These are phyloP conservation scores for Massarina eburnea DNA, from an alignment of 2,329 filamentous ascomycete species.

Conservation along the genomic window DNA sequence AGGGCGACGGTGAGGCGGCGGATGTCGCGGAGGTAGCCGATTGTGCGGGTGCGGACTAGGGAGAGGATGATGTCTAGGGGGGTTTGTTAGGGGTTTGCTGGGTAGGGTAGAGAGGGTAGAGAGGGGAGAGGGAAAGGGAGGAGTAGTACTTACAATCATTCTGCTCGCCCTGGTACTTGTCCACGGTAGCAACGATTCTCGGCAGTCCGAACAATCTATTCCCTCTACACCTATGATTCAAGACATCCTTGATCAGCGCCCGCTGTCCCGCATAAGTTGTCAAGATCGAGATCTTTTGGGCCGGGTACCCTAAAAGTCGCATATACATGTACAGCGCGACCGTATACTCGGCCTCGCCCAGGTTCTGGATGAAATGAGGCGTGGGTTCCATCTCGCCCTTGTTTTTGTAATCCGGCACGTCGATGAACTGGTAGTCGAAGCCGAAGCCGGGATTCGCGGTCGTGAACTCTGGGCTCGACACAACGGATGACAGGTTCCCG, in stretches of 20 bases:
- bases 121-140: not conserved
- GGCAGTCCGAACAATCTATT: conserved; percentile 87
- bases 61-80: conserved; percentile 86
- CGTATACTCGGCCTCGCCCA: conserved; percentile 95
- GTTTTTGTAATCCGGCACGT: conserved; percentile 91
- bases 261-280: conserved; percentile 92
- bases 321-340: conserved; percentile 97
- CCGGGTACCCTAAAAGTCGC: conserved; percentile 90
- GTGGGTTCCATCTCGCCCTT: conserved; percentile 85
- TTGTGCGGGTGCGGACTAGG: conserved; percentile 81
- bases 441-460: conserved; percentile 87
- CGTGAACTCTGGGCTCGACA: conserved; percentile 69
- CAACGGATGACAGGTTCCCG: conserved; percentile 75
- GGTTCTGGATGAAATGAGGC: conserved; percentile 93
- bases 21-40: conserved; percentile 91
- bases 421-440: conserved; percentile 95
- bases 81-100: conserved; percentile 1
- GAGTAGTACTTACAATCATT: conserved; percentile 79
- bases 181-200: conserved; percentile 87
- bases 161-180: conserved; percentile 99
- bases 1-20: conserved; percentile 92
- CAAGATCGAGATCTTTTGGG: conserved; percentile 79
- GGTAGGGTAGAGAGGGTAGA: not conserved
- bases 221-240: conserved; percentile 78
- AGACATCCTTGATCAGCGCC: conserved; percentile 83